Percentiles rank a stretch among this genome's conserved stretches.
These are phyloP conservation scores for Asterophora parasitica DNA, from an alignment of 768 basidiomycete species.

Conservation along the genomic window DNA sequence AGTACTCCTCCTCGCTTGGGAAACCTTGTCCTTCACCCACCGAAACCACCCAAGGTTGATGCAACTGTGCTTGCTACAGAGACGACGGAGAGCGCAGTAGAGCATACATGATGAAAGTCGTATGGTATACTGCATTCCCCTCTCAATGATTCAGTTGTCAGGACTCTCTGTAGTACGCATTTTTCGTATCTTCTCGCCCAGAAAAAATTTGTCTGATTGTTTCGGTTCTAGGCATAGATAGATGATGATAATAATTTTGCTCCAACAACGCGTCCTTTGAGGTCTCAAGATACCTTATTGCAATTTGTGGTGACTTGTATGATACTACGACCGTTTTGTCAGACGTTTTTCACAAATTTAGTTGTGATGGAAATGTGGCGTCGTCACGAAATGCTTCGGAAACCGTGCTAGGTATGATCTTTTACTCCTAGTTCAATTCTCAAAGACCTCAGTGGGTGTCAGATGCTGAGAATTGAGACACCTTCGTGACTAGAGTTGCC, in stretches of 20 bases:
- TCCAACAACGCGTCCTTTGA: too few relatives aligned
- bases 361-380: too few relatives aligned
- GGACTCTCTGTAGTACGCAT: background rate
- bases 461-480: too few relatives aligned
- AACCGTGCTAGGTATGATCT: too few relatives aligned
- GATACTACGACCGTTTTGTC: too few relatives aligned
- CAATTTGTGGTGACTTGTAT: too few relatives aligned
- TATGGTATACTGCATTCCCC: background rate
- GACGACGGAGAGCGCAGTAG: background rate
- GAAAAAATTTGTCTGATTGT: background rate
- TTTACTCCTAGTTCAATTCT: too few relatives aligned
- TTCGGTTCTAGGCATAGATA: background rate
- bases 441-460: too few relatives aligned
- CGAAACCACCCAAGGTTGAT: conserved; percentile 24
- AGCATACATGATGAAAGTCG: background rate
- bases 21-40: conserved; percentile 51
- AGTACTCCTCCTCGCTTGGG: conserved; percentile 71
- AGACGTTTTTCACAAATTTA: too few relatives aligned
- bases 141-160: background rate
- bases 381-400: too few relatives aligned
- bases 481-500: too few relatives aligned
- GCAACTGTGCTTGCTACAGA: conserved; percentile 9
- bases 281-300: too few relatives aligned
- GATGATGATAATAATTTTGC: background rate
- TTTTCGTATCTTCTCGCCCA: background rate